Conservation (phyloP, 805 yeast genomes). For the Kodamaea restingae region DNA sequence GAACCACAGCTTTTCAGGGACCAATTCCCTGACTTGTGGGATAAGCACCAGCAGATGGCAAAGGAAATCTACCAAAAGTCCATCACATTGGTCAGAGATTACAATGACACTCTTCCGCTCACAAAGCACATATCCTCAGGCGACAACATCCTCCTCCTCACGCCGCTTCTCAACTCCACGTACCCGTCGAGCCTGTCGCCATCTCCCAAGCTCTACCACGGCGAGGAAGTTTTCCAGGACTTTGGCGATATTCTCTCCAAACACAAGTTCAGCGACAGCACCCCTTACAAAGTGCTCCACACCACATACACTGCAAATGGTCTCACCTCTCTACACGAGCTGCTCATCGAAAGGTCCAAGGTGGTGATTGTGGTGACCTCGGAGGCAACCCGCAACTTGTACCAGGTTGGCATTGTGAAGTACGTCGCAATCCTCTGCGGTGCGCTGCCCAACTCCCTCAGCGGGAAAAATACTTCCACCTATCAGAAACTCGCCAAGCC, state of each 20-base stretch:
- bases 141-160: constrained; percentile 32
- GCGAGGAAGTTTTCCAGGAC: constrained; percentile 51
- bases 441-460: constrained; percentile 32
- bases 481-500: constrained; percentile 41
- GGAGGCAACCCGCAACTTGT: constrained; percentile 56
- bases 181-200: constrained; percentile 17
- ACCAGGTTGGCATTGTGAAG: constrained; percentile 58
- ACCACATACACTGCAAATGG: constrained; percentile 58
- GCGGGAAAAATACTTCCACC: constrained; percentile 16
- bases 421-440: constrained; percentile 54
- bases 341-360: constrained; percentile 47
- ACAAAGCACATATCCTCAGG: constrained; percentile 30
- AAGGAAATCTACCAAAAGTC: constrained; percentile 46
- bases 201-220: constrained; percentile 27
- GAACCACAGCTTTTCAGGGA: constrained; percentile 22
- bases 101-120: constrained; percentile 47
- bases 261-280: constrained; percentile 23
- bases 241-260: constrained; percentile 46
- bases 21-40: constrained; percentile 31
- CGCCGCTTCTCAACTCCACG: constrained; percentile 37
- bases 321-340: constrained; percentile 51
- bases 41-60: constrained; percentile 41
- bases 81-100: constrained; percentile 53
- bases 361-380: constrained; percentile 53
- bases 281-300: constrained; percentile 47